A percentile compares a stretch with the other conserved stretches of the same genome.
Conservation (phyloP, 2,329 filamentous ascomycete genomes). For the Byssothecium circinans region DNA sequence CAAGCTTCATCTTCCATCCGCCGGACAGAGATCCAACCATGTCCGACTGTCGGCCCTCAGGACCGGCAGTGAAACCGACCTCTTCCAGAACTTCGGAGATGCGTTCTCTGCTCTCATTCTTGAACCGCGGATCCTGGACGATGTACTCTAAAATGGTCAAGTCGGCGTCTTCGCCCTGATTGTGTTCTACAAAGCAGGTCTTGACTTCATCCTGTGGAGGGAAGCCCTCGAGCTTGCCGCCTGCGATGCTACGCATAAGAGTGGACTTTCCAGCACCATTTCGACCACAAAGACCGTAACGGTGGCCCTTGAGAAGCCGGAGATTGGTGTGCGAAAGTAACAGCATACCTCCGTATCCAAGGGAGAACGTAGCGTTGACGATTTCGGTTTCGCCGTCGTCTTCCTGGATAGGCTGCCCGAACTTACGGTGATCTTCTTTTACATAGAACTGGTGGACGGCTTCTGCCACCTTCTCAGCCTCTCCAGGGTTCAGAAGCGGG, state of each 20-base stretch:
- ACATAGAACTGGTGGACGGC: conserved; percentile 77
- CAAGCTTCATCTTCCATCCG: conserved; percentile 99
- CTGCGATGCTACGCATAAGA: conserved; percentile 93
- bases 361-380: conserved; percentile 95
- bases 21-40: conserved; percentile 93
- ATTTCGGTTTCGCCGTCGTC: conserved; percentile 94
- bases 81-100: conserved; percentile 84
- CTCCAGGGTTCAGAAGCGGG: conserved; percentile 65
- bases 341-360: conserved; percentile 97
- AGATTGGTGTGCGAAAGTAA: conserved; percentile 95
- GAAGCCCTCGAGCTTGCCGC: conserved; percentile 96
- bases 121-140: conserved; percentile 83
- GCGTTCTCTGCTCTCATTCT: conserved; percentile 73
- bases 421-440: conserved; percentile 84
- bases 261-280: conserved; percentile 99
- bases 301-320: conserved; percentile 90
- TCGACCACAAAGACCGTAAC: conserved; percentile 93
- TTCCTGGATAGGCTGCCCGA: conserved; percentile 79
- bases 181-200: conserved; percentile 98
- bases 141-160: conserved; percentile 95
- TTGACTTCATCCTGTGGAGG: conserved; percentile 87
- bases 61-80: conserved; percentile 90
- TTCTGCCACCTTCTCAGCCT: conserved; percentile 67
- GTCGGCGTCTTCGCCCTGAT: conserved; percentile 96
- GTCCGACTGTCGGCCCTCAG: conserved; percentile 83